Base-by-base conservation (phyloP, 179 eudicot species). In the Spinacia oleracea region DNA sequence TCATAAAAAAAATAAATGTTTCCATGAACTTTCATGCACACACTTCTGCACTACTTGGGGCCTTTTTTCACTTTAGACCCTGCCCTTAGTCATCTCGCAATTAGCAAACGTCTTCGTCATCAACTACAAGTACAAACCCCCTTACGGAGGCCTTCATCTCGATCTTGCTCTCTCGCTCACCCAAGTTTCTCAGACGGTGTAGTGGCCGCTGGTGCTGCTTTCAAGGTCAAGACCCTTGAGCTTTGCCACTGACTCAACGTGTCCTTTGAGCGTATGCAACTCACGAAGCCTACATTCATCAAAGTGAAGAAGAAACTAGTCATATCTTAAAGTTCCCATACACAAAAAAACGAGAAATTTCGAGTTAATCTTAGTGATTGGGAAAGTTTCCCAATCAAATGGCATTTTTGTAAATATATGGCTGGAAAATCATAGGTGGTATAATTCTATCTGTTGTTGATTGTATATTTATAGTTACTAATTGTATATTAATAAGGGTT, bases 151-250 rank as follows among this genome's bases (percentile, higher is more conserved):
- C 21, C 16, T 15, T 79, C 48, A 4, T 9, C 21, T 27, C 68
- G 9, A 45, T 11, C 6, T 40, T 64, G 68, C 32, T 64, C 72
- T 32, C 42, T 76, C 31, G 12, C 14, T 79, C 23, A 46, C 14
- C 15, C 21, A 20, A 16, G n/a, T 34, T 56, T 50, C 35, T 81
- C 80, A 86, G 66, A 89, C 91, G 45, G 91, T 89, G 82, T 91
- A 91, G 78, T n/a, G n/a, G n/a, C n/a, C n/a, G n/a, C 88, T 87
- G 69, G 88, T 90, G 70, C 87, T 85, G 74, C 84, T 85, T 78
- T 90, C 91, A 58, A 90, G 85, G 86, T 90, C 94, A 20, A 90
- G 87, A 65, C 95, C 95, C 80, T 91, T 91, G 21, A 91, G 95
- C 85, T 91, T 91, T 81, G 87, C 92, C 65, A 89, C 95, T 0